A percentile compares a stretch with the other conserved stretches of the same genome.
phyloP scores from a whole-genome alignment of 73 alveolate genomes.

The Durusdinium trenchii region DNA sequence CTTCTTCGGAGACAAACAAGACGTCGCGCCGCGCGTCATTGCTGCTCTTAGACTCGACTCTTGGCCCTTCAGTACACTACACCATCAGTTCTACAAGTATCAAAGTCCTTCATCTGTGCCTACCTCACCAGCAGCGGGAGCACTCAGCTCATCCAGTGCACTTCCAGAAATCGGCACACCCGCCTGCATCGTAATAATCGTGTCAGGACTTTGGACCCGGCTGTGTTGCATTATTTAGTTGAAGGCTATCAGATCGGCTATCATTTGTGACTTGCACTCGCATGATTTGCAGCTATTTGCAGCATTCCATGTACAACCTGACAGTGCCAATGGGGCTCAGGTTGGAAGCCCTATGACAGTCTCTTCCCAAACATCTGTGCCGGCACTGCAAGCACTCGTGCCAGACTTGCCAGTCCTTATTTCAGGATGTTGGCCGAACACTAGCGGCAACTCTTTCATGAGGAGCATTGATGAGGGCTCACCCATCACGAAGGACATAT shows the following conservation, averaged over 20 bases:
- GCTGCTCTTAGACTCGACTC: neutral
- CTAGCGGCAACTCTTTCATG: too few relatives aligned
- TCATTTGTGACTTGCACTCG: neutral
- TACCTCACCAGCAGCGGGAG: neutral
- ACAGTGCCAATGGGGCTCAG: too few relatives aligned
- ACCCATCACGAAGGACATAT: too few relatives aligned
- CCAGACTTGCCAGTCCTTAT: too few relatives aligned
- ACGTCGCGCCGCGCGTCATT: neutral
- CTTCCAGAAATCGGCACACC: slow-evolving; percentile 33
- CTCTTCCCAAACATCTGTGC: too few relatives aligned
- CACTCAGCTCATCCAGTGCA: slow-evolving; percentile 51
- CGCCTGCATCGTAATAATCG: neutral
- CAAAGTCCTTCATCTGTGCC: neutral
- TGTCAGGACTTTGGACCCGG: neutral
- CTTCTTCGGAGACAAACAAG: neutral
- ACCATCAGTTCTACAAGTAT: neutral
- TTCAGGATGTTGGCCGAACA: too few relatives aligned
- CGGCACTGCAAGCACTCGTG: too few relatives aligned
- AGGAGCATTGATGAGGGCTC: too few relatives aligned
- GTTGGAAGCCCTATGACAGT: too few relatives aligned
- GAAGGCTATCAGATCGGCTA: neutral
- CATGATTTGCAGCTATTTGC: too few relatives aligned
- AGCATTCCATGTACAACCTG: too few relatives aligned
- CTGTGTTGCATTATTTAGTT: neutral
- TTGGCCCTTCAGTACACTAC: neutral